phyloP scores from a whole-genome alignment of 352 stramenopile species.

The Globisporangium nunn region DNA sequence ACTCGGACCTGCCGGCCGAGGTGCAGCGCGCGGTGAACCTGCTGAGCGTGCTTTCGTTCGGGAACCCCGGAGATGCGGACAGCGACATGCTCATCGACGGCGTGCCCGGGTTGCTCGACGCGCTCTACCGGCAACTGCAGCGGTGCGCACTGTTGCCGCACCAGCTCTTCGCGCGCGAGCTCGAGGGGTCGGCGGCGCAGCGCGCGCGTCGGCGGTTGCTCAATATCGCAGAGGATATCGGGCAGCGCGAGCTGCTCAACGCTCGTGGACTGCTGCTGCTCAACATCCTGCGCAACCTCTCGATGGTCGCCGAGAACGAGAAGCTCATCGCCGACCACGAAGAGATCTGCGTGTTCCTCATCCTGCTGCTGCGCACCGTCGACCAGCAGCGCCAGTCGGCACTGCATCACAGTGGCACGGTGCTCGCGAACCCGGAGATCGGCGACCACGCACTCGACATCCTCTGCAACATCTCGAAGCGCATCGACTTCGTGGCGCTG shows the following conservation, averaged over 20 bases:
- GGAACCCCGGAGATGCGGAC: slow-evolving; percentile 36
- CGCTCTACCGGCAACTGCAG: slow-evolving; percentile 62
- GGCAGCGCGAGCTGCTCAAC: slow-evolving; percentile 47
- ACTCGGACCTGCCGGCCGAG: slow-evolving; percentile 52
- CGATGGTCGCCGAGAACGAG: slow-evolving; percentile 67
- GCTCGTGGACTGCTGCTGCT: slow-evolving; percentile 48
- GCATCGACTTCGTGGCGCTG: slow-evolving; percentile 61
- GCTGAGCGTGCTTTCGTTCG: slow-evolving; percentile 68
- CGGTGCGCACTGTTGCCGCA: slow-evolving; percentile 39
- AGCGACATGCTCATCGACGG: slow-evolving; percentile 62
- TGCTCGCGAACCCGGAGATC: slow-evolving; percentile 23
- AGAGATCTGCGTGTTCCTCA: slow-evolving; percentile 54
- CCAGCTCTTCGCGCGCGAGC: slow-evolving; percentile 15
- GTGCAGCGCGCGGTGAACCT: slow-evolving; percentile 56
- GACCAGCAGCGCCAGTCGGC: slow-evolving; percentile 11
- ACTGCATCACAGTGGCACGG: no score
- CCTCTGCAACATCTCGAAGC: slow-evolving; percentile 59
- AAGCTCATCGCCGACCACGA: slow-evolving; percentile 57
- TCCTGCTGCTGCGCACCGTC: slow-evolving; percentile 38
- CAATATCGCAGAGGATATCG: slow-evolving; percentile 31
- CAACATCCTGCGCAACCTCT: slow-evolving; percentile 76
- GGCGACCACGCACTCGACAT: slow-evolving; percentile 71
- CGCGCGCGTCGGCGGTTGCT: slow-evolving; percentile 30
- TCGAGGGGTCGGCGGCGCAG: slow-evolving; percentile 5
- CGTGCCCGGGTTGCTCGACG: slow-evolving; percentile 62